phyloP scores from a whole-genome alignment of 768 basidiomycete genomes.

The Lactifluus subvellereus region DNA sequence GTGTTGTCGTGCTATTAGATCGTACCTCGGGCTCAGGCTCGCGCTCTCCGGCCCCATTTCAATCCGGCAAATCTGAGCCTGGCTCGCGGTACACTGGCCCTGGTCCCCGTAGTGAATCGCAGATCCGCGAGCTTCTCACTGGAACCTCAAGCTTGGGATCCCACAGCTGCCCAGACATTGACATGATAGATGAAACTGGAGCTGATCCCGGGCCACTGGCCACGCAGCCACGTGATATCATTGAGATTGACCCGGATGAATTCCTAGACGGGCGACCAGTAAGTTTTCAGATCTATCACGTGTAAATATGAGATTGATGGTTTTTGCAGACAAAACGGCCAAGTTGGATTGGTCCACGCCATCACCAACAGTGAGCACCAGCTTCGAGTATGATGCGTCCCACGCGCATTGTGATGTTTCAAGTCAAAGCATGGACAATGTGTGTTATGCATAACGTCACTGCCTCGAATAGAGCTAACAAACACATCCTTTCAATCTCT shows the following conservation, averaged over 20 bases:
- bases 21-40: not conserved
- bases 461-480: not conserved
- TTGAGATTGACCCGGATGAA: not conserved
- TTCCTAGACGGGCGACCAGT: not conserved
- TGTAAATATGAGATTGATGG: not conserved
- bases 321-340: conserved; percentile 1
- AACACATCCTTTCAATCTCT: not conserved
- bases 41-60: not conserved
- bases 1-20: not conserved
- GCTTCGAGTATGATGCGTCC: not conserved
- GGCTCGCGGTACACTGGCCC: not conserved
- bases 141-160: not conserved
- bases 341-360: not conserved
- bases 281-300: not conserved
- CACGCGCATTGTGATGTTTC: not conserved
- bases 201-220: not conserved
- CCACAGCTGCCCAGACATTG: not conserved
- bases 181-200: not conserved
- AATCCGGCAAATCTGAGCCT: not conserved
- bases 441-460: not conserved
- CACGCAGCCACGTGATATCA: not conserved
- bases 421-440: not conserved
- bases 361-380: too few species aligned
- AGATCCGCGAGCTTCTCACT: not conserved
- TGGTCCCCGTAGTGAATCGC: not conserved